Conservation (phyloP, 768 basidiomycete species). For the Postia placenta region DNA sequence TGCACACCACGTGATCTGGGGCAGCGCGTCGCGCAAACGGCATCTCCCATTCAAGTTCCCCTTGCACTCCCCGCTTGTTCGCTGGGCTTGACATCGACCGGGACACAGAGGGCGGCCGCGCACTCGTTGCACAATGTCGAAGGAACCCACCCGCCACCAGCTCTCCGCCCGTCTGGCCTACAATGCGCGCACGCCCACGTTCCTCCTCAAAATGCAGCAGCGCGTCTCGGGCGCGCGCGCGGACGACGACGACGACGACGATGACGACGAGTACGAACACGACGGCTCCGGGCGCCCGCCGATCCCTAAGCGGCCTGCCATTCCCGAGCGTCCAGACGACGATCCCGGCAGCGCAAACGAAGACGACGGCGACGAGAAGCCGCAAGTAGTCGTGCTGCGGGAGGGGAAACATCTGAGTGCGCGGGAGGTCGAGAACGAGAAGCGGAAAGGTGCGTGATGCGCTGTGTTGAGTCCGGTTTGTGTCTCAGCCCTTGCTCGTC, state of each 20-base stretch:
- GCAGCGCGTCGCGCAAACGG: neutral
- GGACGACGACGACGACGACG: constrained; percentile 37
- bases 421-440: constrained; percentile 72
- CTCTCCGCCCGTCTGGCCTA: constrained; percentile 68
- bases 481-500: neutral
- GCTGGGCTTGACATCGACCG: too few relatives aligned
- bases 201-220: constrained; percentile 62
- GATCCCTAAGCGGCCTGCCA: constrained; percentile 68
- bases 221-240: constrained; percentile 43
- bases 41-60: too few relatives aligned
- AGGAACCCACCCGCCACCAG: constrained; percentile 66
- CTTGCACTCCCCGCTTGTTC: too few relatives aligned
- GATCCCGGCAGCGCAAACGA: constrained; percentile 74
- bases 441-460: constrained; percentile 64
- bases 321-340: constrained; percentile 60
- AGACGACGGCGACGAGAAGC: constrained; percentile 61
- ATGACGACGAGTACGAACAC: constrained; percentile 52
- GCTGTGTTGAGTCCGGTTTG: too few relatives aligned
- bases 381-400: constrained; percentile 84
- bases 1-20: neutral
- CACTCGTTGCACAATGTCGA: constrained; percentile 32
- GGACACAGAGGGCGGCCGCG: too few relatives aligned
- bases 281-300: constrained; percentile 65
- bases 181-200: constrained; percentile 51
- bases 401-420: constrained; percentile 83